A percentile compares a stretch with the other conserved stretches of the same genome.
These are phyloP conservation scores for Rhizophagus clarus DNA, from an alignment of 192 early-diverging fungal species.

Conservation along the genomic window DNA sequence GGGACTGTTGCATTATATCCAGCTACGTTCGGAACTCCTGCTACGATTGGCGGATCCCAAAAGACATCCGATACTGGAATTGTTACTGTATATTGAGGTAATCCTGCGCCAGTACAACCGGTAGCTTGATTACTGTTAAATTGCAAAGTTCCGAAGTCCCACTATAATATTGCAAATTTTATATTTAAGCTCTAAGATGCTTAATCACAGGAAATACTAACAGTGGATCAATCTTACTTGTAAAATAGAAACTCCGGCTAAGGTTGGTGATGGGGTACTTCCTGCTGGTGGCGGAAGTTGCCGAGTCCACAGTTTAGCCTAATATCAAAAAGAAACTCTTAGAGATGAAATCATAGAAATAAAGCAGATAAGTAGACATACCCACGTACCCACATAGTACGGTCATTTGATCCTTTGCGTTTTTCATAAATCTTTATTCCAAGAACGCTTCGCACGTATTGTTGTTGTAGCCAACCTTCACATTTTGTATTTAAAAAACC, in stretches of 20 bases:
- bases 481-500: constrained; percentile 11
- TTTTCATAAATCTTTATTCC: constrained; percentile 17
- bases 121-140: neutral
- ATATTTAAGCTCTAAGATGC: constrained; percentile 9
- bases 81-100: neutral
- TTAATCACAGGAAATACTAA: constrained; percentile 24
- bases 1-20: neutral
- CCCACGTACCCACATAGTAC: neutral
- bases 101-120: neutral
- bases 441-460: constrained; percentile 15
- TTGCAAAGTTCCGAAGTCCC: constrained; percentile 21
- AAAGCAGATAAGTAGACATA: constrained; percentile 25
- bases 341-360: constrained; percentile 20
- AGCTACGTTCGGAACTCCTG: neutral
- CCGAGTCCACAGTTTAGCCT: constrained; percentile 17
- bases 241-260: neutral
- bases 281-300: neutral
- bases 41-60: constrained; percentile 5
- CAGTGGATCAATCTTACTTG: constrained; percentile 18
- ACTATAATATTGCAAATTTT: constrained; percentile 20
- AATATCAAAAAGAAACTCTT: constrained; percentile 30
- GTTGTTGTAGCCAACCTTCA: constrained; percentile 2
- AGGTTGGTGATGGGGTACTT: neutral
- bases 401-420: neutral
- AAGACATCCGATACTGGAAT: constrained; percentile 2